Base-by-base conservation (phyloP, 106 monocot species). In the Vanilla planifolia region DNA sequence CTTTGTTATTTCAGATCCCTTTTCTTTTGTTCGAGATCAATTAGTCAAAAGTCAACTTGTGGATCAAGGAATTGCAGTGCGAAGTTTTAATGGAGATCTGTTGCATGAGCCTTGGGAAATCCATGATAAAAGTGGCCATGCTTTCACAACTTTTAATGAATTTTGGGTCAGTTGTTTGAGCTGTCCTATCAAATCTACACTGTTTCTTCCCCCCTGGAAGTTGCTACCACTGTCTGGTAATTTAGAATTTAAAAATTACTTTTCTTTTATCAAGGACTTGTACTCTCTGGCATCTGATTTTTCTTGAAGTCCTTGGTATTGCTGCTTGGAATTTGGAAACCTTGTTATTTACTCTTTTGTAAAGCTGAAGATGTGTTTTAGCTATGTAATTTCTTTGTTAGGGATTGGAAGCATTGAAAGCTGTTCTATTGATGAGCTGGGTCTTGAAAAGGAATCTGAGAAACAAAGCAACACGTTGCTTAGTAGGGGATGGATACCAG, bases 61-160 rank as follows among this genome's bases (percentile, higher is more conserved):
- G 27, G 68, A 74, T 16, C 57, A 65, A 40, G 92, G 92, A 32
- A 61, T 93, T 29, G 61, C 26, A 28, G 81, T 85, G 25, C 73
- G 79, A 63, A 85, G 78, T 50, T 93, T 85, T 67, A 93, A 85
- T 43, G 80, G 76, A 39, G 88, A 93, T 73, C 70, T 93, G 3
- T 79, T 93, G 40, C 75, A 75, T 64, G 88, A 88, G 64, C 92
- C 92, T 26, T 93, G 92, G 92, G 88, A 93, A 37, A 63, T 93
- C 24, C 76, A 76, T 67, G 92, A 88, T 51, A 74, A 72, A 29
- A 77, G 51, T 48, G 81, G 85, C 20, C 67, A 71, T 60, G 88
- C 92, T 59, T 93, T 85, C 69, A 93, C 92, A 29, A 67, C 33
- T 23, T 93, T 88, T 39, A 48, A 79, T 51, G 70, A 69, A 37